Evolutionary conservation across 495 filamentous ascomycete species (phyloP).

Genomic region (Hypoxylon rickii): DNA sequence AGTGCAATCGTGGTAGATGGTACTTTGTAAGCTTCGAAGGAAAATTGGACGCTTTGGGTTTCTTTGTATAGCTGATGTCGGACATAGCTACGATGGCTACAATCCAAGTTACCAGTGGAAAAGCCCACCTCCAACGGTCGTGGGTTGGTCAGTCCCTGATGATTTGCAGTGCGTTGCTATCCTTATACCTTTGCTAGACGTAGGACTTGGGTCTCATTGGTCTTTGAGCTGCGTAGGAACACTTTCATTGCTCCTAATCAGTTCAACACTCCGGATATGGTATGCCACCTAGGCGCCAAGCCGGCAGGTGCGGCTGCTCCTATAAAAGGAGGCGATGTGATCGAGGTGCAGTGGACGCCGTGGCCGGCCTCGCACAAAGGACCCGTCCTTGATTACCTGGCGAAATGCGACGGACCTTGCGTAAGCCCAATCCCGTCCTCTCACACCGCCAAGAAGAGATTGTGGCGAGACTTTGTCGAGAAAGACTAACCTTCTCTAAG

Average conservation of each 20-base stretch:
- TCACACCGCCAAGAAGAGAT: background rate
- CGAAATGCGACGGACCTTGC: slow-evolving; percentile 64
- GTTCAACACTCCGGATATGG: slow-evolving; percentile 41
- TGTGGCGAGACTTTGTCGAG: background rate
- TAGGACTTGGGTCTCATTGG: background rate
- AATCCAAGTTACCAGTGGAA: slow-evolving; percentile 39
- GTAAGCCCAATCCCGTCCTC: slow-evolving; percentile 15
- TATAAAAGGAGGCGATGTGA: slow-evolving; percentile 43
- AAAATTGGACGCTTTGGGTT: background rate
- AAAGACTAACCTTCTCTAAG: slow-evolving; percentile 4
- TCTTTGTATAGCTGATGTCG: background rate
- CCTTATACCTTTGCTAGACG: background rate
- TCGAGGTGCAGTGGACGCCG: slow-evolving; percentile 40
- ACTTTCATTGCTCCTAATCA: slow-evolving; percentile 27
- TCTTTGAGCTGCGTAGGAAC: slow-evolving; percentile 15
- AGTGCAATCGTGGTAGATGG: slow-evolving; percentile 35
- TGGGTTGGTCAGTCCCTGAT: slow-evolving; percentile 38
- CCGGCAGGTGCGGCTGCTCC: slow-evolving; percentile 42
- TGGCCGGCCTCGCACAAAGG: slow-evolving; percentile 66
- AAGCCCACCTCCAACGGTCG: slow-evolving; percentile 33
- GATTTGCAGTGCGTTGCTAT: slow-evolving; percentile 33
- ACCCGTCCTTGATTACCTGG: slow-evolving; percentile 69
- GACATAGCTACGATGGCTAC: slow-evolving; percentile 36
- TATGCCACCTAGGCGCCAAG: slow-evolving; percentile 50
- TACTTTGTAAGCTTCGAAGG: slow-evolving; percentile 32